Conservation (phyloP, 208 protist genomes). For the Acanthamoeba quina region DNA sequence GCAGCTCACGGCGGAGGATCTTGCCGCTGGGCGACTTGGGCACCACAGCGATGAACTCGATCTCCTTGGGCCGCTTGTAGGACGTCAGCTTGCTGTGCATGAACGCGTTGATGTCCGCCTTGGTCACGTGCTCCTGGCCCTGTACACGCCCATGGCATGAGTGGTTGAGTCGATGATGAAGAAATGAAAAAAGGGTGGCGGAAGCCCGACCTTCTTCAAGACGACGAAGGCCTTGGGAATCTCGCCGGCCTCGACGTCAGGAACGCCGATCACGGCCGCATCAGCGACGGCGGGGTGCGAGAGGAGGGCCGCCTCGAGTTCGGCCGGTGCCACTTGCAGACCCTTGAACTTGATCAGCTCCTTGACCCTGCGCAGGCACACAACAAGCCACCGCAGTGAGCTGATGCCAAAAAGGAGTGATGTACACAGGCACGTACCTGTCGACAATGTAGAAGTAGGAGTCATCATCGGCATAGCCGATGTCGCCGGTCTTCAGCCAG, state of each 20-base stretch:
- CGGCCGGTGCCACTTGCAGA: slow-evolving; percentile 92
- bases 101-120: slow-evolving; percentile 85
- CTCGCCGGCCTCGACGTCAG: slow-evolving; percentile 82
- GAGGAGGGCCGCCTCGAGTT: slow-evolving; percentile 86
- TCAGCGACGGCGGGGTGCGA: slow-evolving; percentile 83
- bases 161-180: too few species aligned
- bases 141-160: neutral
- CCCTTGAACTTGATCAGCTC: slow-evolving; percentile 95
- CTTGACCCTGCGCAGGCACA: slow-evolving; percentile 86
- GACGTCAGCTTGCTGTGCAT: slow-evolving; percentile 82
- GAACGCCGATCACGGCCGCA: slow-evolving; percentile 89
- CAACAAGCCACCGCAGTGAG: neutral
- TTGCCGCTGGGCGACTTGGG: slow-evolving; percentile 91
- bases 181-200: too few species aligned
- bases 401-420: too few species aligned
- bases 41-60: slow-evolving; percentile 88
- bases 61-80: slow-evolving; percentile 90
- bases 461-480: slow-evolving; percentile 47
- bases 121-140: slow-evolving; percentile 59
- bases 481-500: slow-evolving; percentile 57
- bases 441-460: slow-evolving; percentile 65
- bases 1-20: slow-evolving; percentile 88
- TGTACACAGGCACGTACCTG: neutral
- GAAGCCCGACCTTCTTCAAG: neutral
- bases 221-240: slow-evolving; percentile 90